A percentile compares a stretch with the other conserved stretches of the same genome.
These are phyloP conservation scores for Anthracocystis panici-leucophaei DNA, from an alignment of 1,284 basidiomycete species.

Conservation along the genomic window DNA sequence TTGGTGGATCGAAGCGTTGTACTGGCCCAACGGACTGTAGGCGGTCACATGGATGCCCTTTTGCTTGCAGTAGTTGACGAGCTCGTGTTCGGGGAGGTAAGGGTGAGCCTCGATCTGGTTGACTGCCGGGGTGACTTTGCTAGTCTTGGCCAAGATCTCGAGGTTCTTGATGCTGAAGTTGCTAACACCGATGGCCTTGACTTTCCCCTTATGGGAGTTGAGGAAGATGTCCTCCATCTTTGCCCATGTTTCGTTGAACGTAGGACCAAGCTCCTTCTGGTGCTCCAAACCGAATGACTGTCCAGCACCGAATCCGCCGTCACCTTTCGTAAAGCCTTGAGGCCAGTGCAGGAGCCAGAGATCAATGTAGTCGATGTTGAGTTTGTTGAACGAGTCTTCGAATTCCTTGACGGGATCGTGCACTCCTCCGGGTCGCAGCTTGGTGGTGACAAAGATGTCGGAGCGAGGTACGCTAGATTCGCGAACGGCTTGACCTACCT, in stretches of 20 bases:
- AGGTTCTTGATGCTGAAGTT: constrained; percentile 59
- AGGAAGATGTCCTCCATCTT: constrained; percentile 63
- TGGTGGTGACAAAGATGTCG: constrained; percentile 86
- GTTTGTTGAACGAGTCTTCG: constrained; percentile 78
- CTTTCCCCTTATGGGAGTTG: constrained; percentile 59
- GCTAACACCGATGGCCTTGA: constrained; percentile 75
- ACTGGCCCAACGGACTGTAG: constrained; percentile 86
- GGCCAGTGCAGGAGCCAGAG: constrained; percentile 64
- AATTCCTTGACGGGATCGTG: constrained; percentile 71
- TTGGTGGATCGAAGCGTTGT: constrained; percentile 78
- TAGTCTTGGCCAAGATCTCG: constrained; percentile 49
- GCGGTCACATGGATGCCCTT: constrained; percentile 82
- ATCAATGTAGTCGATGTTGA: constrained; percentile 78
- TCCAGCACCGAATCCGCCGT: constrained; percentile 15
- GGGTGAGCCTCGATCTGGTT: constrained; percentile 64
- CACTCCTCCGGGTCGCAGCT: constrained; percentile 76
- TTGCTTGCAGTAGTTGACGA: constrained; percentile 77
- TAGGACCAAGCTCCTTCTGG: constrained; percentile 45
- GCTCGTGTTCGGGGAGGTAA: constrained; percentile 73
- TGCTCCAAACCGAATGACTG: constrained; percentile 22
- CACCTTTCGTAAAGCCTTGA: constrained; percentile 20
- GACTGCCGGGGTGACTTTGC: constrained; percentile 57
- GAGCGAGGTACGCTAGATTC: constrained; percentile 79
- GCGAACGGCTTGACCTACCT: constrained; percentile 82
- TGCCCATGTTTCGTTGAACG: constrained; percentile 59